Evolutionary conservation across 2,329 filamentous ascomycete species (phyloP).

Genomic region (Zymoseptoria brevis): DNA sequence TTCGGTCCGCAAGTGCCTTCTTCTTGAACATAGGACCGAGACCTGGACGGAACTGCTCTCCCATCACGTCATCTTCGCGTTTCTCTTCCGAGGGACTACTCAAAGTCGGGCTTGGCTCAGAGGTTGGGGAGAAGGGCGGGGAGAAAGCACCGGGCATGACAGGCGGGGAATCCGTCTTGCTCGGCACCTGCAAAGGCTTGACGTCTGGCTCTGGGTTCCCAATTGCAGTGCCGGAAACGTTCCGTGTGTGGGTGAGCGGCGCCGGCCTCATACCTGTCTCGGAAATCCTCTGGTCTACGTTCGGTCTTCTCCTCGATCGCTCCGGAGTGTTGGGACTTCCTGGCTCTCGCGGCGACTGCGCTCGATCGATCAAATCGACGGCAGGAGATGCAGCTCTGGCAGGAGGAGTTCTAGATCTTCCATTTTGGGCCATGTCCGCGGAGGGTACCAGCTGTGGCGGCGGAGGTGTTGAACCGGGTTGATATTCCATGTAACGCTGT

Average conservation of each 20-base stretch:
- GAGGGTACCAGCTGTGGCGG: conserved; percentile 13
- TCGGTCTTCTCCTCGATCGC: conserved; percentile 16
- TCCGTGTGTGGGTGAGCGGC: conserved; percentile 17
- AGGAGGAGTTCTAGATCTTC: conserved; percentile 9
- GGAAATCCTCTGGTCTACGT: conserved; percentile 12
- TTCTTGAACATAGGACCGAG: conserved; percentile 86
- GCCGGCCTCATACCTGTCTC: conserved; percentile 23
- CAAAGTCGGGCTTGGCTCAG: conserved; percentile 6
- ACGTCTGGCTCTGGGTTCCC: conserved; percentile 12
- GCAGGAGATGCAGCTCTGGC: conserved; percentile 2
- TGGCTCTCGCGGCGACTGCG: conserved; percentile 16
- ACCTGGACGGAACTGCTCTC: conserved; percentile 57
- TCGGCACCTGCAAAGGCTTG: conserved; percentile 12
- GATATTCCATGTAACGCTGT: conserved; percentile 20
- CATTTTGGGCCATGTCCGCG: conserved; percentile 7
- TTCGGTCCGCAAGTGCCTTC: conserved; percentile 60
- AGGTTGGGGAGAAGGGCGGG: conserved; percentile 3
- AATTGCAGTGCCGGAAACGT: conserved; percentile 5
- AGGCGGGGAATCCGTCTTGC: conserved; percentile 14
- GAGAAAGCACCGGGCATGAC: conserved; percentile 9
- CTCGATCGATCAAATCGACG: conserved; percentile 18
- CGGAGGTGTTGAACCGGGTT: conserved; percentile 7
- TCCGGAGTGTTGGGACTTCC: conserved; percentile 19
- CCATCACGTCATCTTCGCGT: conserved; percentile 7
- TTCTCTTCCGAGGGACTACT: conserved; percentile 17